Percentiles rank a stretch among this genome's conserved stretches.
Evolutionary conservation across 2,329 filamentous ascomycete genomes (phyloP).

Genomic region (Iodosphaeria phyllophila): DNA sequence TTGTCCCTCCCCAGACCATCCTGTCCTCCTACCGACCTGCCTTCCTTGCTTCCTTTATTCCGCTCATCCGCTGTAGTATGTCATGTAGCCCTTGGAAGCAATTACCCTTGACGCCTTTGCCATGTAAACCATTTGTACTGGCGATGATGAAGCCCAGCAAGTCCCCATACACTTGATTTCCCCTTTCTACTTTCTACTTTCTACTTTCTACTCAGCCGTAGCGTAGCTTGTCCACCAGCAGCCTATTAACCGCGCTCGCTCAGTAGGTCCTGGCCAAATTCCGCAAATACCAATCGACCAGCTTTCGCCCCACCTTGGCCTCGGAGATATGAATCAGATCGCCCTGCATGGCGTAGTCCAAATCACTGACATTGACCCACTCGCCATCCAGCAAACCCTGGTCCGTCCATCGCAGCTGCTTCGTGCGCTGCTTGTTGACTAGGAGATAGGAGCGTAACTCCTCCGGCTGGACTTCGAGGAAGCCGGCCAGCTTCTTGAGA

Average conservation of each 20-base stretch:
- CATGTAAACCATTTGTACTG: no score
- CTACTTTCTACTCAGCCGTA: no score
- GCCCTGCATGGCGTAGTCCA: slow-evolving; percentile 93
- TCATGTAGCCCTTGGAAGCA: no score
- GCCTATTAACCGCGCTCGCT: neutral
- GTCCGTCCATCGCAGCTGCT: slow-evolving; percentile 88
- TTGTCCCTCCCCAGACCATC: no score
- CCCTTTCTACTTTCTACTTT: no score
- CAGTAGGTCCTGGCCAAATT: slow-evolving; percentile 85
- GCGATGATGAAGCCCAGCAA: no score
- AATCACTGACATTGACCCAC: slow-evolving; percentile 77
- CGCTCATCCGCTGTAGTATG: no score
- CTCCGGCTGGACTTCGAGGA: slow-evolving; percentile 93
- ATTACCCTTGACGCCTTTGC: no score
- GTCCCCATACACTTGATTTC: no score
- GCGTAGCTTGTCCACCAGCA: neutral
- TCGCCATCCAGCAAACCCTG: slow-evolving; percentile 84
- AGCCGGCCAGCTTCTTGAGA: slow-evolving; percentile 90
- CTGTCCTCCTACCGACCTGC: no score
- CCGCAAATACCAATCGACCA: slow-evolving; percentile 97
- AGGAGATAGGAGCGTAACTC: slow-evolving; percentile 85
- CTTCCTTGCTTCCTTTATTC: no score
- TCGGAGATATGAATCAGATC: slow-evolving; percentile 98
- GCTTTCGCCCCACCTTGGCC: slow-evolving; percentile 89
- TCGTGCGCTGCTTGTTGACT: slow-evolving; percentile 96